These are phyloP conservation scores for Cordyceps cateniannulata DNA, from an alignment of 2,329 filamentous ascomycete genomes.

Conservation along the genomic window DNA sequence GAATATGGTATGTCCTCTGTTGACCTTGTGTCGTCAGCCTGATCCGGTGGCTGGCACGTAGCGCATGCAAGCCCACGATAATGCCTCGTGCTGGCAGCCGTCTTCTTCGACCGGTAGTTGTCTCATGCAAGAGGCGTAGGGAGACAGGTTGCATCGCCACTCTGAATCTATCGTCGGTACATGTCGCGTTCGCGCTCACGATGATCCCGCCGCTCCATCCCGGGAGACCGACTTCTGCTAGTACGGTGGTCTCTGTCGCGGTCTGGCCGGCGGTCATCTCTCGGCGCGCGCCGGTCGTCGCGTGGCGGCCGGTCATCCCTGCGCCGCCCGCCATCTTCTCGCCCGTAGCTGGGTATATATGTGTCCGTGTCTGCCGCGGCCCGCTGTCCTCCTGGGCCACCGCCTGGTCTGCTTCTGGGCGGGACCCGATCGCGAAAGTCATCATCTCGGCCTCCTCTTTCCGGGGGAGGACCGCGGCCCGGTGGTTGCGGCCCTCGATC, in stretches of 20 bases:
- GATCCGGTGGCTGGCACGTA: constrained; percentile 9
- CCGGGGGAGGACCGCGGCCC: constrained; percentile 6
- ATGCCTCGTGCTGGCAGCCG: no score
- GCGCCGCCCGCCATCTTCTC: constrained; percentile 25
- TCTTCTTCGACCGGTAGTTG: no score
- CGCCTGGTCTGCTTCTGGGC: constrained; percentile 28
- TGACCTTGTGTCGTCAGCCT: not conserved
- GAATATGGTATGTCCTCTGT: not conserved
- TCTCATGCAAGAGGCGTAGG: no score
- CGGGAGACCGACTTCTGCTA: constrained; percentile 21
- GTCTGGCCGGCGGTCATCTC: constrained; percentile 26
- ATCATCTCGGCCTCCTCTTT: constrained; percentile 40
- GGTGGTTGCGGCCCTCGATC: constrained; percentile 44
- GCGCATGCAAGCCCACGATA: no score
- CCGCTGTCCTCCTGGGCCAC: constrained; percentile 23
- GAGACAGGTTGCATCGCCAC: not conserved
- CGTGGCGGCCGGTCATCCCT: constrained; percentile 22
- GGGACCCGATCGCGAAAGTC: constrained; percentile 29
- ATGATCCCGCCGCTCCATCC: constrained; percentile 18
- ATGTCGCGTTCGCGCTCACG: constrained; percentile 20
- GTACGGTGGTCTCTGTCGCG: constrained; percentile 23
- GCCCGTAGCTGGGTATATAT: constrained; percentile 43
- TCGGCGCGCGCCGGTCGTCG: constrained; percentile 1
- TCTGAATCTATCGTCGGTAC: constrained; percentile 14
- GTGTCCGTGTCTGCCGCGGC: constrained; percentile 38